Evolutionary conservation across 192 early-diverging fungal genomes (phyloP), one percentile per base, ranked within the genome.

Genomic region (Entomortierella lignicola): DNA sequence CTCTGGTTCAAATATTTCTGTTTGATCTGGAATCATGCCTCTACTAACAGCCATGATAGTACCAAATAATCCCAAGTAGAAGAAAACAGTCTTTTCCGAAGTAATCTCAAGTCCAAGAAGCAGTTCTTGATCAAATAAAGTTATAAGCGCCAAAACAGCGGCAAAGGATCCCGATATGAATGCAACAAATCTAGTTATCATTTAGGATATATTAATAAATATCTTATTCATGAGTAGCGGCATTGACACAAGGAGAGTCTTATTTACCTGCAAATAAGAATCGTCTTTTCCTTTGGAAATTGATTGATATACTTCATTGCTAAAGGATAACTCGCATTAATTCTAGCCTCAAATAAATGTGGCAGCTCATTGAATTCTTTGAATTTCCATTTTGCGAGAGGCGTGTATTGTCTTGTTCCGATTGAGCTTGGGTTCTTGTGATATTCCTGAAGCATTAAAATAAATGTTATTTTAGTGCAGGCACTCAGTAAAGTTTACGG

Each of bases 301-400:
- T 98, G 96, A 43, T 89, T 81, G 48, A 99, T 82, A 79, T 99
- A 99, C 66, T 89, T 81, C 34, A 87, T 89, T 0, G 97, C 96
- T 51, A 86, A 73, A 13, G 87, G 86, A 74, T 95, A 89, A 26
- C 92, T 94, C 0, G 87, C 60, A 63, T 90, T 89, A 21, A 98
- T 80, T 15, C 98, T 91, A 26, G 79, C 74, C 34, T 92, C 80
- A 73, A 98, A 97, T 21, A 93, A 63, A 79, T 99, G 96, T 0
- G 97, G 95, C 21, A 98, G 85, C 75, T 99, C 98, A 81, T 99
- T 99, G 71, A 98, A 98, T 83, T 98, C 96, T 57, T 97, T 91
- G 66, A 99, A 94, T 79, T 94, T 94, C 95, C 94, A 99, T 30
- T 87, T 84, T 4, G 97, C 97, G 58, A 93, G 88, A 10, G 92